Evolutionary conservation across 2,329 filamentous ascomycete genomes (phyloP).

Genomic region (Ophiostoma sp.): DNA sequence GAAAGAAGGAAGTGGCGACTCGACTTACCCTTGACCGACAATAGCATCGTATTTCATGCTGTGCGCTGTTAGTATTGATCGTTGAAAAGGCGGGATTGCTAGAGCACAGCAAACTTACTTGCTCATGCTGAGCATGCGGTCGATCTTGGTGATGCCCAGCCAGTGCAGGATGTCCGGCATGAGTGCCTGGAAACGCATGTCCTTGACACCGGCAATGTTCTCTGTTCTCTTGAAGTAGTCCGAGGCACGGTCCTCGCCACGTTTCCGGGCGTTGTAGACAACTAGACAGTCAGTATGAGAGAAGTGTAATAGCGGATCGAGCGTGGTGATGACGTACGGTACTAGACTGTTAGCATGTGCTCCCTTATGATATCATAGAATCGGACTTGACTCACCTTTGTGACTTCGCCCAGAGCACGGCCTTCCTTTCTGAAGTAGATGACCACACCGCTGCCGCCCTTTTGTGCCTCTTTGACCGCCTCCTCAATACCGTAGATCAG

Average conservation of each 20-base stretch:
- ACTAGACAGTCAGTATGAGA: slow-evolving; percentile 35
- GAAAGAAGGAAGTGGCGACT: slow-evolving; percentile 14
- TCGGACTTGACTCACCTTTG: slow-evolving; percentile 60
- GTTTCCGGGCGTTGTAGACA: slow-evolving; percentile 75
- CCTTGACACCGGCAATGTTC: slow-evolving; percentile 94
- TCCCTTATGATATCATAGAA: background rate
- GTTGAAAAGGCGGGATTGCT: background rate
- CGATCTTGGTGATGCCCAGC: slow-evolving; percentile 97
- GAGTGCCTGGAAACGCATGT: slow-evolving; percentile 94
- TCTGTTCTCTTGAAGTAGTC: slow-evolving; percentile 98
- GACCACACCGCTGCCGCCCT: slow-evolving; percentile 86
- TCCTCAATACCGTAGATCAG: slow-evolving; percentile 96
- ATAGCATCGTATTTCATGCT: slow-evolving; percentile 91
- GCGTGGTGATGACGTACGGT: slow-evolving; percentile 24
- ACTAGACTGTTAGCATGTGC: slow-evolving; percentile 23
- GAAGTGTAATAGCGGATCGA: background rate
- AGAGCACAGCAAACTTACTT: slow-evolving; percentile 55
- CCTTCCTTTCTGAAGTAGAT: slow-evolving; percentile 99
- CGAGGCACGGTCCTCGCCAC: slow-evolving; percentile 71
- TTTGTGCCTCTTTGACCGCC: slow-evolving; percentile 93
- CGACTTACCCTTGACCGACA: slow-evolving; percentile 65
- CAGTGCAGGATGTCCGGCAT: slow-evolving; percentile 98
- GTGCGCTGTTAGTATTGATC: background rate
- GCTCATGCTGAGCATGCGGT: slow-evolving; percentile 97
- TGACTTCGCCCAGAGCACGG: slow-evolving; percentile 88